Percentiles rank a stretch among this genome's conserved stretches.
phyloP scores from a whole-genome alignment of 2,329 filamentous ascomycete genomes.

The Dryadomyces quercus-mongolicae region DNA sequence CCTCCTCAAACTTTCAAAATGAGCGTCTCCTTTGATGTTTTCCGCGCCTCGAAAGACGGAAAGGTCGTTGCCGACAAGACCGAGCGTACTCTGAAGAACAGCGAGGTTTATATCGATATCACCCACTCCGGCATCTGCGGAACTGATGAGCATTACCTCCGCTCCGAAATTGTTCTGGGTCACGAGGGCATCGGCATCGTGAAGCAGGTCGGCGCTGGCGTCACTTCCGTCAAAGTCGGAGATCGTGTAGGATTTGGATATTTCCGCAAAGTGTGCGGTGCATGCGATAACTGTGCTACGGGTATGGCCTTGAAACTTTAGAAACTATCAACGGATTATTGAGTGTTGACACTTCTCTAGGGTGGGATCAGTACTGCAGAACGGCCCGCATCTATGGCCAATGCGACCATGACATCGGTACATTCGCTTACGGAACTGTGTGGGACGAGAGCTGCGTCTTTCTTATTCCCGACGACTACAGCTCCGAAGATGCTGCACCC shows the following conservation, averaged over 20 bases:
- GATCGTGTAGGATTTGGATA: neutral
- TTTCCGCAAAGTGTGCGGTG: neutral
- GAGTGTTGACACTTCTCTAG: neutral
- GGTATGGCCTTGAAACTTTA: neutral
- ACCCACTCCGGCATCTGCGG: neutral
- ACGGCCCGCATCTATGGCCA: neutral
- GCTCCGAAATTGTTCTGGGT: neutral
- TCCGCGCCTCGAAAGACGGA: neutral
- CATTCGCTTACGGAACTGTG: neutral
- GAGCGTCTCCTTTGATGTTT: neutral
- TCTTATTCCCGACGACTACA: neutral
- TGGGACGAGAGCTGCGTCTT: neutral
- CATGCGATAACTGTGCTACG: neutral
- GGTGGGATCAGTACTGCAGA: neutral
- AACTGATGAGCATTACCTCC: neutral
- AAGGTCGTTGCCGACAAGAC: neutral
- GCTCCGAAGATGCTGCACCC: neutral
- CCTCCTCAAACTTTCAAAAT: neutral
- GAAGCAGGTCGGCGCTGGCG: neutral
- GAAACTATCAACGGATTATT: neutral
- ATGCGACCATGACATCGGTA: neutral
- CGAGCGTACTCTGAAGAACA: neutral
- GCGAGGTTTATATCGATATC: neutral
- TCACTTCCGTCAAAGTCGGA: neutral
- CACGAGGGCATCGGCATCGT: neutral